Evolutionary conservation across 2,329 filamentous ascomycete species (phyloP).

Genomic region (Penicillium sp.): DNA sequence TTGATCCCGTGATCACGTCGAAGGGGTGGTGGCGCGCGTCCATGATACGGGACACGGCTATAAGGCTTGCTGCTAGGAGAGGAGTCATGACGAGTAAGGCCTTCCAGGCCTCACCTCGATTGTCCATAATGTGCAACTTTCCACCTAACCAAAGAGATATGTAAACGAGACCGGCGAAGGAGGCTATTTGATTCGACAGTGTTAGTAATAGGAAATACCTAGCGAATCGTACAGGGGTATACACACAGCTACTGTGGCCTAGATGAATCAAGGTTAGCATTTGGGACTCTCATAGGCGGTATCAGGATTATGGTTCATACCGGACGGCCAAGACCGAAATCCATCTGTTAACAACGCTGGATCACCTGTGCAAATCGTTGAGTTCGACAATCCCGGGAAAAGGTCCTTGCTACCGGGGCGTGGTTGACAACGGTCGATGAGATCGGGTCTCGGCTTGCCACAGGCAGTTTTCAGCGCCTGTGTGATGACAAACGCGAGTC

Average conservation of each 20-base stretch:
- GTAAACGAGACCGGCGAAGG: conserved; percentile 60
- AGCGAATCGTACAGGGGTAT: not conserved
- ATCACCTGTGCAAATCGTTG: conserved; percentile 52
- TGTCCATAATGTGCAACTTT: conserved; percentile 60
- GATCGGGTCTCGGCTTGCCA: conserved; percentile 59
- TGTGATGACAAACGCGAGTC: conserved; percentile 57
- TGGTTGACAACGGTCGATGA: conserved; percentile 56
- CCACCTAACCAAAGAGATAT: conserved; percentile 59
- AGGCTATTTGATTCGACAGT: conserved; percentile 37
- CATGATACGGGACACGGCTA: conserved; percentile 60
- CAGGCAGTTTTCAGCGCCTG: conserved; percentile 58
- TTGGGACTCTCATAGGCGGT: not conserved
- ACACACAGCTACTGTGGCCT: conserved; percentile 53
- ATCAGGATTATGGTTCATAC: conserved; percentile 23
- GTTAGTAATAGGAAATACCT: conserved; percentile 16
- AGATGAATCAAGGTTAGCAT: conserved; percentile 11
- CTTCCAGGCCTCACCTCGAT: conserved; percentile 61
- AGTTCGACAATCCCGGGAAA: conserved; percentile 44
- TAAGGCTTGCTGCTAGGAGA: conserved; percentile 52
- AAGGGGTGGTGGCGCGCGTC: conserved; percentile 62
- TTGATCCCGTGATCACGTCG: conserved; percentile 56
- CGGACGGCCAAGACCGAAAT: conserved; percentile 59
- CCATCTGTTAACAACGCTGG: conserved; percentile 56
- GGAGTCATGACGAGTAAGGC: conserved; percentile 55
- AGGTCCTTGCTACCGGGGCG: conserved; percentile 35